phyloP scores from a whole-genome alignment of 1,284 basidiomycete species.

The Cutaneotrichosporon cutaneum region DNA sequence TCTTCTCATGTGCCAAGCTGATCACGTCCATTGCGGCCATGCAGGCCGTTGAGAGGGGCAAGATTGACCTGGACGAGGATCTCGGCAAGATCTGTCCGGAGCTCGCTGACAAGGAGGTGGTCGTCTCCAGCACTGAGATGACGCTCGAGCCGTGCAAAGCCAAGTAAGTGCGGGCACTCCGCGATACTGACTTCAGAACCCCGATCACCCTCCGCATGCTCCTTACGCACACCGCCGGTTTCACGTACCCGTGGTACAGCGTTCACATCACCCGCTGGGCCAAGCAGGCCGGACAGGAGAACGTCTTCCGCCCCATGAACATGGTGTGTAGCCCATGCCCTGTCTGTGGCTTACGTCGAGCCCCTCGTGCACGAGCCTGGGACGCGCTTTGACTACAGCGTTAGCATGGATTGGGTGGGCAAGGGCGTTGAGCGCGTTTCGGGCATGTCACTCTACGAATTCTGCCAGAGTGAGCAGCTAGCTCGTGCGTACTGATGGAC shows the following conservation, averaged over 20 bases:
- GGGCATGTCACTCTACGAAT: not conserved
- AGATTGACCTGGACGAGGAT: constrained; percentile 29
- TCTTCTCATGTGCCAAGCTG: constrained; percentile 24
- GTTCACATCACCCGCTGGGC: too few species aligned
- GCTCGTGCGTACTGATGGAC: not conserved
- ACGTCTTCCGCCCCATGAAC: too few species aligned
- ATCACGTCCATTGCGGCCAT: constrained; percentile 19
- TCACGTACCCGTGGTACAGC: constrained; percentile 23
- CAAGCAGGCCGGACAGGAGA: too few species aligned
- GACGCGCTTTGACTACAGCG: constrained; percentile 5
- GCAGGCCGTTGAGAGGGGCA: constrained; percentile 36
- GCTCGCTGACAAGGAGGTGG: constrained; percentile 21
- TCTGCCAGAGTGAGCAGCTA: not conserved
- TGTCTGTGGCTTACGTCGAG: too few species aligned
- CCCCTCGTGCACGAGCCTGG: constrained; percentile 12
- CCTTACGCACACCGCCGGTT: constrained; percentile 17
- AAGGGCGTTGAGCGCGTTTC: constrained; percentile 5
- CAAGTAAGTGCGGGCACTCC: not conserved
- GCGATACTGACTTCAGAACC: not conserved
- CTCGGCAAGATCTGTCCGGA: constrained; percentile 28
- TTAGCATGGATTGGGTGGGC: constrained; percentile 11
- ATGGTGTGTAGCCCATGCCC: too few species aligned
- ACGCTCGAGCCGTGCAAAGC: constrained; percentile 2
- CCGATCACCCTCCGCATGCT: constrained; percentile 18
- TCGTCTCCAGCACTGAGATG: constrained; percentile 2